phyloP scores from a whole-genome alignment of 1,284 basidiomycete genomes.

The Malassezia sympodialis region DNA sequence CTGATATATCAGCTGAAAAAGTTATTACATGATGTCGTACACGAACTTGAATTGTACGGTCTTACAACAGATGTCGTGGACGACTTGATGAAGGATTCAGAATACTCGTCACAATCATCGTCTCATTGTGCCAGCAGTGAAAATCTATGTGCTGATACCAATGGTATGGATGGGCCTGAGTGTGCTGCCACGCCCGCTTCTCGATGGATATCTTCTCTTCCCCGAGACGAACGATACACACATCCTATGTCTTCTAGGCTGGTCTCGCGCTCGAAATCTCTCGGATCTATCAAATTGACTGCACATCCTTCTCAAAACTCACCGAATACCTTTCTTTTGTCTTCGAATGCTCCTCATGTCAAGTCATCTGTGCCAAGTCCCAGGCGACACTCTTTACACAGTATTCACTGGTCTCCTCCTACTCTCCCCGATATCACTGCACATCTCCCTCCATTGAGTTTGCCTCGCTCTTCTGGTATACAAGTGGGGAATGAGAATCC shows the following conservation, averaged over 20 bases:
- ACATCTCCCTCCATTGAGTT: background rate
- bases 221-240: slow-evolving; percentile 11
- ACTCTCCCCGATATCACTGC: background rate
- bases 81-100: slow-evolving; percentile 49
- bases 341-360: background rate
- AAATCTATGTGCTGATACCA: background rate
- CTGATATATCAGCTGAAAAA: slow-evolving; percentile 65
- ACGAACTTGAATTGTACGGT: slow-evolving; percentile 69
- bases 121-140: background rate
- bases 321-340: slow-evolving; percentile 11
- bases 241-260: no score
- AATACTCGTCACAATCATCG: background rate
- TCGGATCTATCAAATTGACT: background rate
- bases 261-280: background rate
- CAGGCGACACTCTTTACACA: background rate
- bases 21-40: slow-evolving; percentile 73
- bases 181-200: slow-evolving; percentile 13
- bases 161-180: background rate
- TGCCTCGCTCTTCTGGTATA: background rate
- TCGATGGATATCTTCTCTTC: slow-evolving; percentile 18
- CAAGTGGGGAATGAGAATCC: background rate
- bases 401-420: background rate
- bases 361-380: background rate
- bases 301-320: background rate
- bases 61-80: slow-evolving; percentile 59